Conservation (phyloP, 2,329 filamentous ascomycete genomes). For the Ceratocystis lukuohia region DNA sequence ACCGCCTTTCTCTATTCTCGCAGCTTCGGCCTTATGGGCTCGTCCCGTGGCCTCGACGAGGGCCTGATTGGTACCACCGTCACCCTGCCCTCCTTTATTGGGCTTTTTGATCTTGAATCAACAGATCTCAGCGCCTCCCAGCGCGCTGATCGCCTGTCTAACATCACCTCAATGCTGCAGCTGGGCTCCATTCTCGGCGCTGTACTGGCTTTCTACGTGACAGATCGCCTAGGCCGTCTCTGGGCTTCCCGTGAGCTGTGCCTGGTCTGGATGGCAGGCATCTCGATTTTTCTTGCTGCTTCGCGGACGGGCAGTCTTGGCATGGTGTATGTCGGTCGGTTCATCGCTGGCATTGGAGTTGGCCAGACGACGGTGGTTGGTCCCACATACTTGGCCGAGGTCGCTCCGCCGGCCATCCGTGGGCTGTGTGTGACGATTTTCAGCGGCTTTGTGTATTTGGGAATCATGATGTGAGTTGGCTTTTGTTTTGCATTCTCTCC, state of each 20-base stretch:
- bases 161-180: slow-evolving; percentile 72
- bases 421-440: slow-evolving; percentile 55
- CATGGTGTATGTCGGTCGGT: slow-evolving; percentile 50
- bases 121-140: slow-evolving; percentile 37
- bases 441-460: slow-evolving; percentile 51
- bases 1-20: neutral
- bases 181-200: slow-evolving; percentile 62
- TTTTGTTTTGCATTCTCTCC: neutral
- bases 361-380: slow-evolving; percentile 55
- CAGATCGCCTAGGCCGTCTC: slow-evolving; percentile 48
- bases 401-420: slow-evolving; percentile 53
- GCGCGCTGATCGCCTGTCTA: slow-evolving; percentile 56
- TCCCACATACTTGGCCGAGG: slow-evolving; percentile 61
- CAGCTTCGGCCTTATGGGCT: slow-evolving; percentile 57
- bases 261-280: slow-evolving; percentile 43
- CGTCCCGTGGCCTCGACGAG: slow-evolving; percentile 67
- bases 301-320: slow-evolving; percentile 38
- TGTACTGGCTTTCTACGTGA: slow-evolving; percentile 46
- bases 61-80: slow-evolving; percentile 57
- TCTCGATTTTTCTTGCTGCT: slow-evolving; percentile 43
- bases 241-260: slow-evolving; percentile 48
- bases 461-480: slow-evolving; percentile 46
- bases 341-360: slow-evolving; percentile 52
- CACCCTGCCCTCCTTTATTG: slow-evolving; percentile 13
- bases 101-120: slow-evolving; percentile 44